Percentiles rank a stretch among this genome's conserved stretches.
These are phyloP conservation scores for Pinus taeda DNA, from an alignment of 75 land plant genomes.

Conservation along the genomic window DNA sequence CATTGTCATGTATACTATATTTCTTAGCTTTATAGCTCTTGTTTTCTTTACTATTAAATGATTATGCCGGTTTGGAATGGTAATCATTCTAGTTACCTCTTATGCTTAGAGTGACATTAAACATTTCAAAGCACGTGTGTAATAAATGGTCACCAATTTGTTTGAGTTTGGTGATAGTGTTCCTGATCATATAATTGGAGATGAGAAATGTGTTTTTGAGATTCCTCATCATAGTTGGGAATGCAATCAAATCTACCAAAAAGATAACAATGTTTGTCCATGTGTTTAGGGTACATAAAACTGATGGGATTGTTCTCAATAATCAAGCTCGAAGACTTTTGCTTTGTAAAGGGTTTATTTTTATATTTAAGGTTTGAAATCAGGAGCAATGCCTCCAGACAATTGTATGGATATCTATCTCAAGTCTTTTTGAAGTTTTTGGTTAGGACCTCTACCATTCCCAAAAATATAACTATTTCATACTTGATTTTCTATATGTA, in stretches of 20 bases:
- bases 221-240: constrained; percentile 73
- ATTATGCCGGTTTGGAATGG: too few relatives aligned
- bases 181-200: constrained; percentile 63
- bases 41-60: too few relatives aligned
- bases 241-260: constrained; percentile 35
- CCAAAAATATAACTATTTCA: neutral
- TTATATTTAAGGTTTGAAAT: constrained; percentile 48
- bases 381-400: constrained; percentile 8
- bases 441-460: neutral
- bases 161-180: constrained; percentile 46
- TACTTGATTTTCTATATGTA: too few relatives aligned
- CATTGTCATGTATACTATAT: too few relatives aligned
- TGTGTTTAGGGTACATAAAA: constrained; percentile 27
- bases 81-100: constrained; percentile 46
- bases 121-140: constrained; percentile 54
- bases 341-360: constrained; percentile 42
- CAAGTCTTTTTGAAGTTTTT: neutral
- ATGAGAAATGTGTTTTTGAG: constrained; percentile 74
- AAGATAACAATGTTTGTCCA: constrained; percentile 41
- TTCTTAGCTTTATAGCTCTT: too few relatives aligned
- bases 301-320: constrained; percentile 30
- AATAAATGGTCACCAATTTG: constrained; percentile 45
- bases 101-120: constrained; percentile 61
- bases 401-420: constrained; percentile 6
- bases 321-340: constrained; percentile 56